A percentile compares a stretch with the other conserved stretches of the same genome.
These are phyloP conservation scores for Zymoseptoria pseudotritici DNA, from an alignment of 2,329 filamentous ascomycete genomes.

Conservation along the genomic window DNA sequence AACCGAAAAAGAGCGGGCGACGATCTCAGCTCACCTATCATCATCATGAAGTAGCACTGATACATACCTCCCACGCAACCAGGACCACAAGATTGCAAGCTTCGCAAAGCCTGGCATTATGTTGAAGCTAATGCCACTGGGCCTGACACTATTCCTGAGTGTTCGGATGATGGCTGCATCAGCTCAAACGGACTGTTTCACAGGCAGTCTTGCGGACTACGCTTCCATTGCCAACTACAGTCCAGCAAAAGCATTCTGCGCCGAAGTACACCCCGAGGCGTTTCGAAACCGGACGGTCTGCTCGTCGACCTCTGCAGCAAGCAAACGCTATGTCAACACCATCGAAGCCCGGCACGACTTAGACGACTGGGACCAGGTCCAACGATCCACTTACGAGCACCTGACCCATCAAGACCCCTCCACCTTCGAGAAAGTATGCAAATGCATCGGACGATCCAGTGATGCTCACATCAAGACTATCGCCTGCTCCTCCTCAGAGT, in stretches of 20 bases:
- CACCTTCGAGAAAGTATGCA: background rate
- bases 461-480: background rate
- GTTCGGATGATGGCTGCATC: background rate
- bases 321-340: background rate
- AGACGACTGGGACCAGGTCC: background rate
- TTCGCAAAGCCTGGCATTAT: background rate
- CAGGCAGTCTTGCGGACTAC: background rate
- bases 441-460: background rate
- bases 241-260: background rate
- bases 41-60: background rate
- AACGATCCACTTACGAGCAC: background rate
- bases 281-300: background rate
- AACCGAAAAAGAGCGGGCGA: background rate
- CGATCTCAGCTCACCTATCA: background rate
- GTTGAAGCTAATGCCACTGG: background rate
- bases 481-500: slow-evolving; percentile 2
- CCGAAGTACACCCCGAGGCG: background rate
- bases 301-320: background rate
- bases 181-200: background rate
- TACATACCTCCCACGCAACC: background rate
- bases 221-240: background rate
- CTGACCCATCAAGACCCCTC: background rate
- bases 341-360: background rate
- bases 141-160: background rate
- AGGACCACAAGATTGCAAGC: background rate